These are phyloP conservation scores for Eucalyptus cloeziana DNA, from an alignment of 345 rosid species.

Conservation along the genomic window DNA sequence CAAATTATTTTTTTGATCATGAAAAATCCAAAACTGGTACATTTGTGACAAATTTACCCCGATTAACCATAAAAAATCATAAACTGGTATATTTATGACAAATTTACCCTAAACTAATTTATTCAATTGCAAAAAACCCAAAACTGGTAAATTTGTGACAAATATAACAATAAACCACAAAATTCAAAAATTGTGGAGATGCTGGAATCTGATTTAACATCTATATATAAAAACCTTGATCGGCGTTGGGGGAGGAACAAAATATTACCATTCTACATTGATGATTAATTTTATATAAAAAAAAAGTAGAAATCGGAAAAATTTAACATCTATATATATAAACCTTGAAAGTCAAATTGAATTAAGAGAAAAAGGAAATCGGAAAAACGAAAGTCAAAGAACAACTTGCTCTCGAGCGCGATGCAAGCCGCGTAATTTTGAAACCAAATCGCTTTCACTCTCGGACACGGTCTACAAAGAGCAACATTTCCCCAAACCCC, in stretches of 20 bases:
- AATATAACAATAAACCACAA: too few relatives aligned
- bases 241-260: not conserved
- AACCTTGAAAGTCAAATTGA: too few relatives aligned
- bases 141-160: too few relatives aligned
- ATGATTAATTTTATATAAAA: not conserved
- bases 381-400: not conserved
- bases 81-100: too few relatives aligned
- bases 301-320: not conserved
- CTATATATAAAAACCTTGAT: not conserved
- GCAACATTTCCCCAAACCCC: not conserved
- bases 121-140: too few relatives aligned
- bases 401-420: slow-evolving; percentile 13
- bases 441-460: not conserved
- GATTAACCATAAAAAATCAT: too few relatives aligned
- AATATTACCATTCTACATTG: not conserved
- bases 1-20: too few relatives aligned
- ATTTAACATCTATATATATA: not conserved
- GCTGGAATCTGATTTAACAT: not conserved
- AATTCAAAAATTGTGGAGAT: not conserved
- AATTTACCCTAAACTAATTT: too few relatives aligned
- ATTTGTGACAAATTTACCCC: too few relatives aligned
- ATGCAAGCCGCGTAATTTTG: slow-evolving; percentile 28
- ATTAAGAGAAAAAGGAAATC: not conserved
- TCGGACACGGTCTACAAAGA: not conserved
- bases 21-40: too few relatives aligned